phyloP scores from a whole-genome alignment of 2,329 filamentous ascomycete genomes.

The Leptosphaerulina australis region DNA sequence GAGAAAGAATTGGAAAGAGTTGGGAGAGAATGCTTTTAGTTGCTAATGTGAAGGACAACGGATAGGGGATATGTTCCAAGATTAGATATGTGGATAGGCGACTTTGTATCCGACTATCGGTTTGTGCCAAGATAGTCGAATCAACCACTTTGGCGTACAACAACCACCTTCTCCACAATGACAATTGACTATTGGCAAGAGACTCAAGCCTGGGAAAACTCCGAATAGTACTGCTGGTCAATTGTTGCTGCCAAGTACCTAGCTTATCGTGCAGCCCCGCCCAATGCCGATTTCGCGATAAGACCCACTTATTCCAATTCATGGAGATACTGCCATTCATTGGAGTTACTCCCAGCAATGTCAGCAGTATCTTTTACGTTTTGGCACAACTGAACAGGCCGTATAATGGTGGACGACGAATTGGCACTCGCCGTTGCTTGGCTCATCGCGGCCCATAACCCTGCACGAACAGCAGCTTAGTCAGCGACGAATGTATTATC shows the following conservation, averaged over 20 bases:
- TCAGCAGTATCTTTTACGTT: slow-evolving; percentile 18
- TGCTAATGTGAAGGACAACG: neutral
- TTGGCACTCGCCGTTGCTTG: neutral
- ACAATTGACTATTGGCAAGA: slow-evolving; percentile 2
- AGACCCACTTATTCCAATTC: slow-evolving; percentile 7
- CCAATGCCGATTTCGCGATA: slow-evolving; percentile 16
- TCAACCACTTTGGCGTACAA: neutral
- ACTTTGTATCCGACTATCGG: neutral
- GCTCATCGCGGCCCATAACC: slow-evolving; percentile 14
- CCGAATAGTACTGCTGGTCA: neutral
- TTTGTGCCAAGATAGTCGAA: neutral
- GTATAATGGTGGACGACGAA: slow-evolving; percentile 2
- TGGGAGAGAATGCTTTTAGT: neutral
- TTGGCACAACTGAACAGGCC: slow-evolving; percentile 7
- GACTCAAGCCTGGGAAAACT: neutral
- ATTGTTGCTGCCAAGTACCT: slow-evolving; percentile 3
- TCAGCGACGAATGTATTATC: no score
- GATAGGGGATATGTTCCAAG: neutral
- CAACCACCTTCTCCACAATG: neutral
- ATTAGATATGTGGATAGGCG: neutral
- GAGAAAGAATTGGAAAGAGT: neutral
- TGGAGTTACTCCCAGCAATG: slow-evolving; percentile 2
- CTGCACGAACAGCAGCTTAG: neutral
- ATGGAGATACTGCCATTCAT: slow-evolving; percentile 7
- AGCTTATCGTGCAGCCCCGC: slow-evolving; percentile 7